Conservation (phyloP, 345 rosid species). For the Salix caprea region DNA sequence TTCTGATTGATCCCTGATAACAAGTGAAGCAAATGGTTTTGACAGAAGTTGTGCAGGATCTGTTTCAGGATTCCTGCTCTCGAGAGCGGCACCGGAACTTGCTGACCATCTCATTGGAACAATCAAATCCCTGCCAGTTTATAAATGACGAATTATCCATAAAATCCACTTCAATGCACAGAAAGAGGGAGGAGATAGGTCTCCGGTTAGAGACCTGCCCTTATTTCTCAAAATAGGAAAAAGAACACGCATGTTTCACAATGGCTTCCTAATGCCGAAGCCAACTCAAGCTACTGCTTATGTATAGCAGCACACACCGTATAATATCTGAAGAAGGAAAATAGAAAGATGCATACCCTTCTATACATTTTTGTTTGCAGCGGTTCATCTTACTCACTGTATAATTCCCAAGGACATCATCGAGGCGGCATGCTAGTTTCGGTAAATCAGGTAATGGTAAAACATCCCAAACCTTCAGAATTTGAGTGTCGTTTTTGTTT, state of each 20-base stretch:
- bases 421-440: constrained; percentile 36
- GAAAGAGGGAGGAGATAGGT: not conserved
- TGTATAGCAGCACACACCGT: too few species aligned
- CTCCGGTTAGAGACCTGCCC: not conserved
- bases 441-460: constrained; percentile 32
- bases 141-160: not conserved
- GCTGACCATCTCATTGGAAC: not conserved
- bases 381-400: constrained; percentile 31
- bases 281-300: not conserved
- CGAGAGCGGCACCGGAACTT: not conserved
- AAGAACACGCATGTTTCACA: not conserved
- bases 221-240: not conserved
- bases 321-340: not conserved
- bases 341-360: constrained; percentile 34
- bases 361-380: constrained; percentile 39
- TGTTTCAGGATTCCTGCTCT: not conserved
- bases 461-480: constrained; percentile 51
- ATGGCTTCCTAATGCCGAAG: not conserved
- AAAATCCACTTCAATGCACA: not conserved
- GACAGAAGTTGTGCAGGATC: not conserved
- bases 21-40: not conserved
- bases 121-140: not conserved
- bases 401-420: constrained; percentile 26
- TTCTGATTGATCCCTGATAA: not conserved
- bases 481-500: constrained; percentile 23